A percentile compares a stretch with the other conserved stretches of the same genome.
Conservation (phyloP, 768 basidiomycete species). For the Termitomyces titanicus region DNA sequence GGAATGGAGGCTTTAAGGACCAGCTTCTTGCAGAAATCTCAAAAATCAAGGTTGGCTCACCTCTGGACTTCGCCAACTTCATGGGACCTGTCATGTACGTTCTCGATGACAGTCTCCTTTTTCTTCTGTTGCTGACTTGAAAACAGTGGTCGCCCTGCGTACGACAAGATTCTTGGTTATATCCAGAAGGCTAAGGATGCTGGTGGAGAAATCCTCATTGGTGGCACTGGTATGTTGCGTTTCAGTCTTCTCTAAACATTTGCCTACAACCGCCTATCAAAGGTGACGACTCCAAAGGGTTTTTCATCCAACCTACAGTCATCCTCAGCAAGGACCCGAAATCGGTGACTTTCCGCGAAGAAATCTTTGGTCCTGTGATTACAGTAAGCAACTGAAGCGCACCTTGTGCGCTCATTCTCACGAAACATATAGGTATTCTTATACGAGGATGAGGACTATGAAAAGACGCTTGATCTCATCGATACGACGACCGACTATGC, state of each 20-base stretch:
- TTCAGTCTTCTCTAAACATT: not conserved
- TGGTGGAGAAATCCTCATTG: slow-evolving; percentile 87
- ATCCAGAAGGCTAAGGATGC: slow-evolving; percentile 83
- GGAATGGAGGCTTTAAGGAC: slow-evolving; percentile 86
- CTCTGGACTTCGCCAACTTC: slow-evolving; percentile 77
- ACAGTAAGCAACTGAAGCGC: slow-evolving; percentile 50
- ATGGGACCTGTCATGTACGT: slow-evolving; percentile 94
- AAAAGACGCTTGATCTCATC: slow-evolving; percentile 83
- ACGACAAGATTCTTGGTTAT: slow-evolving; percentile 80
- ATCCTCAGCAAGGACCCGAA: slow-evolving; percentile 90
- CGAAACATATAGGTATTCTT: slow-evolving; percentile 62
- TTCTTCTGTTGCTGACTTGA: not conserved
- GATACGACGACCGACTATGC: slow-evolving; percentile 86
- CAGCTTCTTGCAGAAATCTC: slow-evolving; percentile 68
- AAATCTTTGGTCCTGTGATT: slow-evolving; percentile 96
- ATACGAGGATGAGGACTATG: slow-evolving; percentile 83
- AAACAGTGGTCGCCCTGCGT: slow-evolving; percentile 76
- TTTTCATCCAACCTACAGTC: slow-evolving; percentile 91
- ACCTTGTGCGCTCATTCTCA: not conserved
- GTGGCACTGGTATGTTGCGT: slow-evolving; percentile 61
- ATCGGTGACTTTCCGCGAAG: slow-evolving; percentile 86
- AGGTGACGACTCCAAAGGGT: slow-evolving; percentile 91
- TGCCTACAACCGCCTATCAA: not conserved
- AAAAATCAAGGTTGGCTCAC: slow-evolving; percentile 83
- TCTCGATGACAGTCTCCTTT: not conserved